Base-by-base conservation (phyloP, 306 rosid species). In the Pterocarpus santalinus region DNA sequence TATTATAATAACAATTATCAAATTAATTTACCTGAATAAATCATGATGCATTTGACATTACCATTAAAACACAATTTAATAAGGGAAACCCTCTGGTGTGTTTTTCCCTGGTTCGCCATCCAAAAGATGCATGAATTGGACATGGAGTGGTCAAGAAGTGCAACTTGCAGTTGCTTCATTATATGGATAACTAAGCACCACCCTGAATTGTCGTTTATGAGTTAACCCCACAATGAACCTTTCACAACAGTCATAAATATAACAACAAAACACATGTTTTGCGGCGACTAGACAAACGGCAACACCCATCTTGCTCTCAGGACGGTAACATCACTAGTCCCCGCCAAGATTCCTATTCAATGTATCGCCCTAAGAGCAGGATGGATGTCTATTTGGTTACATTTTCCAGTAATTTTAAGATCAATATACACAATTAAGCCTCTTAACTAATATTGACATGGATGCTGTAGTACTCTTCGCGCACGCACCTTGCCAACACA, bases 41-140 rank as follows among this genome's bases (percentile, higher is more conserved):
- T 75, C 65, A 62, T 84, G 46, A 52, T 7, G 16, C 55, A 61
- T 46, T 84, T 60, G 78, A 79, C 86, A 55, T 55, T 35, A 72
- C 32, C 33, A 22, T 28, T 2, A 14, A 4, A 55, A 72, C 46
- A 33, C 60, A 15, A 70, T 69, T 44, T 16, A 38, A 76, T 41
- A 72, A 72, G 12, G 28, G 56, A 57, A 65, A 51, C 73, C 15
- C 12, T 51, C 14, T n/a, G 13, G 2, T 34, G 44, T 70, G 36
- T 14, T 60, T 61, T 51, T 39, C 39, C 38, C 57, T 73, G 67
- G 71, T 38, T 65, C 7, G 14, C 7, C 14, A 63, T 17, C 22
- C 4, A 65, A 33, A 65, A 58, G 84, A 79, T 84, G 62, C 87
- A 83, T 78, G 86, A 84, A 84, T 73, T 38, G 76, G 65, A 35